Base-by-base conservation (phyloP, 139 green algal genomes). In the Chlorella sp. region DNA sequence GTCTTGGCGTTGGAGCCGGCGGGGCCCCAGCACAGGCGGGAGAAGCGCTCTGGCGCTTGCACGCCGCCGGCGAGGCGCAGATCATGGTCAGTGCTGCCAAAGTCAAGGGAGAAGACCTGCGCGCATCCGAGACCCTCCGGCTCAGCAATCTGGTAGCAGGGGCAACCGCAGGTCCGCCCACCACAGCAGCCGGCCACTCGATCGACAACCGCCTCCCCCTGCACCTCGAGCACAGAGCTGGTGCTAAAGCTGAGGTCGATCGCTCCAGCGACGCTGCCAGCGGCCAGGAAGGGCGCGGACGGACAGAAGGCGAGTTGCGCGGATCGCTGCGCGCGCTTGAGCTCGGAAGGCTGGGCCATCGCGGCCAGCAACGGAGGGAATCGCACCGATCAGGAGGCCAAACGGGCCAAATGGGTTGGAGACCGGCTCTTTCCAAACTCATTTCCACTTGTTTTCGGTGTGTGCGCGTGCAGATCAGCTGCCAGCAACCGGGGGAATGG, bases 211-310 rank as follows among this genome's bases (percentile, higher is more conserved):
- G 56, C n/a, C n/a, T n/a, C 31, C 36, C 23, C n/a, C 55, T 14
- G 25, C 60, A 96, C 92, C 88, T 97, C 91, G 1, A 98, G 76
- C 21, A 87, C 73, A 0, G 87, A 93, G 8, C 45, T 81, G 6
- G 90, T 95, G 66, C 71, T 91, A 77, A 98, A 98, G 56, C 78
- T 93, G 27, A 95, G 78, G 72, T 98, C 96, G 42, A 98, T 94
- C 7, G 93, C 92, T 1, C 93, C 96, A 8, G 93, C 93, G 23
- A 96, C 93, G 1, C 93, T 97, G 2, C 96, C 96, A 40, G 85
- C 79, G 1, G 92, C 94, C 23, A 99, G 76, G 40, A 93, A 87
- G 0, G 83, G 74, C 11, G 66, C 83, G 35, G 71, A 79, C 2
- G 92, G 95, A 38, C 83, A 88, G 75, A 97, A 99, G 8, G 82